Conservation (phyloP, 1,284 basidiomycete genomes). For the Leccinum olivaceoglutinosum region DNA sequence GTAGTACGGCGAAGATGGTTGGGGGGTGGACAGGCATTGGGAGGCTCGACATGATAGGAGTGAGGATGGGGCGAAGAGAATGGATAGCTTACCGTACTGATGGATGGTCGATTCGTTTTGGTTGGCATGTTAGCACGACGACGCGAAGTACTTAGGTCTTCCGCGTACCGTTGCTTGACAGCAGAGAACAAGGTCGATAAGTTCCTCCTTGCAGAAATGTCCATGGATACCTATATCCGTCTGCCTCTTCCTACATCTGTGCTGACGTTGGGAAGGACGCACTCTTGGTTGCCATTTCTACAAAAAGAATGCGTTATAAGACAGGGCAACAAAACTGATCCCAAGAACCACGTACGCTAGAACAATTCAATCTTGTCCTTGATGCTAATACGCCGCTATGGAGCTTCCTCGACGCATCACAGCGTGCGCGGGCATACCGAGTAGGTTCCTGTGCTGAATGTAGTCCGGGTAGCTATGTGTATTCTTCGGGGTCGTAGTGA, state of each 20-base stretch:
- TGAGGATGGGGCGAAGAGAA: no score
- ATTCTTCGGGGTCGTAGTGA: no score
- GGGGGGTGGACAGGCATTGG: constrained; percentile 14
- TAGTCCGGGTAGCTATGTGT: no score
- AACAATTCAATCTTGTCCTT: neutral
- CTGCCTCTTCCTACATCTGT: neutral
- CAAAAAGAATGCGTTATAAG: neutral
- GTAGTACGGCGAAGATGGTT: constrained; percentile 11
- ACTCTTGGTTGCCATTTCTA: neutral
- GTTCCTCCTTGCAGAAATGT: neutral
- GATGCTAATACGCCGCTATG: neutral
- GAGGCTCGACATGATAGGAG: no score
- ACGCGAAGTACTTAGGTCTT: neutral
- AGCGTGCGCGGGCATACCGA: no score
- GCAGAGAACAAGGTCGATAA: neutral
- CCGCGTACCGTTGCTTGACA: neutral
- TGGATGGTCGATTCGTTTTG: no score
- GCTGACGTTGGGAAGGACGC: neutral
- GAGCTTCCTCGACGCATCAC: no score
- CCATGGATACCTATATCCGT: neutral
- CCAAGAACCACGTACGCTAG: neutral
- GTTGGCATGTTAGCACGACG: neutral
- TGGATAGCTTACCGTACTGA: no score
- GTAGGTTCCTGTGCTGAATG: no score
- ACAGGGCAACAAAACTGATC: neutral